Evolutionary conservation across 2,329 filamentous ascomycete genomes (phyloP).

Genomic region (Orbilia oligospora): DNA sequence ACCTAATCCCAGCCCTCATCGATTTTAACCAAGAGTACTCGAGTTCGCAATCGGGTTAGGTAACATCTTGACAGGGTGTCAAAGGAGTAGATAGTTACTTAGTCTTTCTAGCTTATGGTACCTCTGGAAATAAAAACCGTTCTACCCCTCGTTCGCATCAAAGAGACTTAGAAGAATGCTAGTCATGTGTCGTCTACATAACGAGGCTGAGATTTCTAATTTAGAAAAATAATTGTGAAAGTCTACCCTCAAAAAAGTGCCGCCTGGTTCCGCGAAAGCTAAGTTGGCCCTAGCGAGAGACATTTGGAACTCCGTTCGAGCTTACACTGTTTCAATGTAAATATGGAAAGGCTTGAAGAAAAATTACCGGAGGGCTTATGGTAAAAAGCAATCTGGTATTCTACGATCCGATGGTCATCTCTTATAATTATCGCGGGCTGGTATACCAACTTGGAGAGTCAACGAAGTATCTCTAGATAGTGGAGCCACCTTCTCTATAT

Average conservation of each 20-base stretch:
- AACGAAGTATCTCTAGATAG: constrained; percentile 24
- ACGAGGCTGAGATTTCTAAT: constrained; percentile 51
- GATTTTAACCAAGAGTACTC: constrained; percentile 1
- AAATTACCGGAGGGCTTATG: constrained; percentile 25
- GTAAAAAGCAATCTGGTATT: constrained; percentile 10
- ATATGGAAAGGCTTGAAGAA: constrained; percentile 13
- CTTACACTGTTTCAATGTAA: constrained; percentile 4
- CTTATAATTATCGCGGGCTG: constrained; percentile 18
- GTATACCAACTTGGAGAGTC: neutral
- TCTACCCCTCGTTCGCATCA: constrained; percentile 32
- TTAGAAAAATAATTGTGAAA: constrained; percentile 25
- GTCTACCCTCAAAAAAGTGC: constrained; percentile 27
- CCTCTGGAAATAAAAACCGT: neutral
- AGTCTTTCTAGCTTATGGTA: constrained; percentile 3
- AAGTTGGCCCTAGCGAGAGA: constrained; percentile 50
- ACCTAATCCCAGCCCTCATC: neutral
- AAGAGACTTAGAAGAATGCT: constrained; percentile 40
- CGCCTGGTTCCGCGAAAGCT: constrained; percentile 42
- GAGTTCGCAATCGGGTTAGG: constrained; percentile 58
- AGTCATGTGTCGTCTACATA: constrained; percentile 39
- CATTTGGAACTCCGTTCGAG: constrained; percentile 15
- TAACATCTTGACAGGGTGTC: constrained; percentile 57
- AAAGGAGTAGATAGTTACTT: constrained; percentile 24
- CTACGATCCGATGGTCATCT: constrained; percentile 4
- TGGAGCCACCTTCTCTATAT: constrained; percentile 20